Conservation (phyloP, 768 basidiomycete species). For the Gyrodon lividus region DNA sequence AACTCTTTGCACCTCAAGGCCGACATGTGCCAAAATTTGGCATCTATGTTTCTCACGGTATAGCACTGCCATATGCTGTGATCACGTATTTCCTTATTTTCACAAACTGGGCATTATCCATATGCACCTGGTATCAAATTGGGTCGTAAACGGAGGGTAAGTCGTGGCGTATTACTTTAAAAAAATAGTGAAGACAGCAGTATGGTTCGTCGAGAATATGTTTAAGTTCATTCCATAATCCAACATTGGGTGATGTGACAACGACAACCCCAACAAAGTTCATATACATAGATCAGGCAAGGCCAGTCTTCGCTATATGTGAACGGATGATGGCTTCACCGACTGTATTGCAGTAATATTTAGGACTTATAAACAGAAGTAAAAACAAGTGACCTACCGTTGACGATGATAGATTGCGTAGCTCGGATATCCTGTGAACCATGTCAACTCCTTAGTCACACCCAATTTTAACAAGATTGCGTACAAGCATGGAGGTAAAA, state of each 20-base stretch:
- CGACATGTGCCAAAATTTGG: constrained; percentile 12
- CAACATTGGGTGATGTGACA: neutral
- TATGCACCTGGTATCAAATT: constrained; percentile 23
- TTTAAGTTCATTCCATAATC: constrained; percentile 14
- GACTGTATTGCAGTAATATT: constrained; percentile 35
- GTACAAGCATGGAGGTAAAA: constrained; percentile 69
- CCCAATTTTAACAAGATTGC: constrained; percentile 13
- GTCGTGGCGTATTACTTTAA: constrained; percentile 22
- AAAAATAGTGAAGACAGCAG: constrained; percentile 13
- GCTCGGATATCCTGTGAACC: constrained; percentile 57
- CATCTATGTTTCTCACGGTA: constrained; percentile 7
- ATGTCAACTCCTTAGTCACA: neutral
- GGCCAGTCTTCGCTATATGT: constrained; percentile 57
- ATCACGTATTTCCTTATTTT: neutral
- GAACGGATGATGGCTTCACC: constrained; percentile 68
- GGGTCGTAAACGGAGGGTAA: constrained; percentile 18
- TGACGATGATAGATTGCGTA: constrained; percentile 63
- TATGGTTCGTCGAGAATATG: constrained; percentile 9
- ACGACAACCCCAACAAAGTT: constrained; percentile 1
- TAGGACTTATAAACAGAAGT: constrained; percentile 1
- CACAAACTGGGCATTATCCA: constrained; percentile 17
- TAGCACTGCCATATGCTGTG: neutral
- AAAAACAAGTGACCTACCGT: constrained; percentile 40
- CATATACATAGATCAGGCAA: constrained; percentile 21
- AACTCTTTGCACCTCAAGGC: neutral